Conservation (phyloP, 1,284 basidiomycete genomes). For the Ganoderma boninense region DNA sequence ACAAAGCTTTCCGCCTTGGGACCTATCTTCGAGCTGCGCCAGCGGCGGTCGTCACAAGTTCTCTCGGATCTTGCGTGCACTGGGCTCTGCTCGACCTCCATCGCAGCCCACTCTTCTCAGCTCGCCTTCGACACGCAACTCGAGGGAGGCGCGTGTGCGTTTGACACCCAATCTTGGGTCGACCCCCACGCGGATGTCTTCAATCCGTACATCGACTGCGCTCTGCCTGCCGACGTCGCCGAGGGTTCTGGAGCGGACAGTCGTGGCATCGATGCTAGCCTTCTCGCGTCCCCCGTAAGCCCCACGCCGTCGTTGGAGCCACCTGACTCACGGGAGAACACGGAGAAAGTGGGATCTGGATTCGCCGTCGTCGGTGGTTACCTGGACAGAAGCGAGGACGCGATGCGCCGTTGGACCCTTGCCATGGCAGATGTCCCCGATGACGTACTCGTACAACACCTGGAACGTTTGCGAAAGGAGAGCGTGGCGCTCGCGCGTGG, state of each 20-base stretch:
- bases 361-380: constrained; percentile 31
- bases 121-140: constrained; percentile 33
- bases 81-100: constrained; percentile 39
- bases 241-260: constrained; percentile 3
- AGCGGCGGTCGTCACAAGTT: constrained; percentile 34
- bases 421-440: constrained; percentile 49
- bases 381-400: constrained; percentile 30
- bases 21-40: constrained; percentile 29
- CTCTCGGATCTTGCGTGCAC: constrained; percentile 41
- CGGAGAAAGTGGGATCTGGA: constrained; percentile 19
- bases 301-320: constrained; percentile 6
- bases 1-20: constrained; percentile 25
- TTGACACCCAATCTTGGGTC: constrained; percentile 20
- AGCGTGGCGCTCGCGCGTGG: constrained; percentile 30
- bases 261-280: neutral
- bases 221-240: constrained; percentile 16
- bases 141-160: constrained; percentile 19
- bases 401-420: constrained; percentile 46
- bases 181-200: constrained; percentile 26
- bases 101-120: constrained; percentile 39
- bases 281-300: constrained; percentile 15
- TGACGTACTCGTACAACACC: constrained; percentile 46
- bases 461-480: constrained; percentile 45
- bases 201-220: constrained; percentile 35
- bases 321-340: constrained; percentile 8